Evolutionary conservation across 371 early-diverging fungal genomes (phyloP).

Genomic region (Batkoa obscura): DNA sequence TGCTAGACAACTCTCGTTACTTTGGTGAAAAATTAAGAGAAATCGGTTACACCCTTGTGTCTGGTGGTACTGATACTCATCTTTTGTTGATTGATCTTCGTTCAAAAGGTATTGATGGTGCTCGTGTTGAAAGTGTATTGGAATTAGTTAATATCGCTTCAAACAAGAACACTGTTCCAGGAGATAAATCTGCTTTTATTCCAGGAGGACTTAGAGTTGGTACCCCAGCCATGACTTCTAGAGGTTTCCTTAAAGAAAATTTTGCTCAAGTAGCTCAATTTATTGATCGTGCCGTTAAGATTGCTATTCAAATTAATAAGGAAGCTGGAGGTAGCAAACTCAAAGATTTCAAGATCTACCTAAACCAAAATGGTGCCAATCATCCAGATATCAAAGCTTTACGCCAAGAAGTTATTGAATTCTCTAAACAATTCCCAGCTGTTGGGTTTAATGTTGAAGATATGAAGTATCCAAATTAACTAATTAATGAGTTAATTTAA

Average conservation of each 20-base stretch:
- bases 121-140: constrained; percentile 81
- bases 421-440: constrained; percentile 45
- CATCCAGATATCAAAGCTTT: constrained; percentile 29
- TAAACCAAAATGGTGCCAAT: constrained; percentile 27
- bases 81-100: constrained; percentile 73
- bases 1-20: constrained; percentile 71
- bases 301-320: constrained; percentile 36
- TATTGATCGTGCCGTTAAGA: constrained; percentile 62
- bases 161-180: constrained; percentile 98
- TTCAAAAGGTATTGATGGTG: constrained; percentile 73
- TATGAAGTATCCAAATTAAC: constrained; percentile 20
- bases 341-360: constrained; percentile 47
- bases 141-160: constrained; percentile 90
- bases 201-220: constrained; percentile 89
- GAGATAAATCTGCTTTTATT: constrained; percentile 84
- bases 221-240: constrained; percentile 94
- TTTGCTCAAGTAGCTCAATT: constrained; percentile 68
- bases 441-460: constrained; percentile 40
- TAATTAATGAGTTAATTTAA: not conserved
- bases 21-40: constrained; percentile 57
- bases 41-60: constrained; percentile 66
- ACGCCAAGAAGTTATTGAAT: constrained; percentile 39
- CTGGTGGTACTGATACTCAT: constrained; percentile 92
- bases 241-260: constrained; percentile 76
- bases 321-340: constrained; percentile 29